Base-by-base conservation (phyloP, 306 rosid genomes). In the Cicer yamashitae region DNA sequence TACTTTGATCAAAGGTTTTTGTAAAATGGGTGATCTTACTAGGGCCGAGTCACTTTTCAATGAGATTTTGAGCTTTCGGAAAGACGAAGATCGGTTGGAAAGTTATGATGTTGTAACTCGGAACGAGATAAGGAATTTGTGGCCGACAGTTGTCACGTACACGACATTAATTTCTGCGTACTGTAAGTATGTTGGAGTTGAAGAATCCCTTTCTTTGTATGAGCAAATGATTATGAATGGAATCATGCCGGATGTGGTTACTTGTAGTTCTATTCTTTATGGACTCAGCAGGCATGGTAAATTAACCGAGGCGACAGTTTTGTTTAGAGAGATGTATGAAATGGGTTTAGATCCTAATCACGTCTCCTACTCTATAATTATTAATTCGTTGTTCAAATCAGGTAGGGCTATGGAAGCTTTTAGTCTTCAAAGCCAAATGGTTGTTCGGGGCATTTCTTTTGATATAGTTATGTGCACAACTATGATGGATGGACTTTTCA, bases 231-330 rank as follows among this genome's bases (percentile, higher is more conserved):
- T 94, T 68, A 79, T 69, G 75, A 84, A 54, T 66, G 92, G 88
- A 70, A 61, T 86, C 76, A 80, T 84, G 73, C 97, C 96, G 6
- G 99, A 94, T 84, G 84, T 86, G 59, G 89, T 91, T 73, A 81
- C 96, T 40, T 86, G 80, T 76, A 89, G 84, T 76, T 86, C 89
- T 76, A 84, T 91, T 77, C 70, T 92, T 63, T 82, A 78, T 80
- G 97, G 96, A 57, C 92, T 89, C 70, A 92, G 96, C 81, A 91
- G 80, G 85, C 84, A 85, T 76, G 96, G 93, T 46, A 89, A 83
- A 85, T 68, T 90, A 38, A 61, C 84, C 20, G 93, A 91, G 86
- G 99, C 91, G 8, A 82, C 76, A 50, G 43, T 82, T 15, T 86
- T 90, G 75, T 75, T 90, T 67, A 86, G 82, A 71, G 96, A 94